These are phyloP conservation scores for Populus davidiana DNA, from an alignment of 345 rosid species.

Conservation along the genomic window DNA sequence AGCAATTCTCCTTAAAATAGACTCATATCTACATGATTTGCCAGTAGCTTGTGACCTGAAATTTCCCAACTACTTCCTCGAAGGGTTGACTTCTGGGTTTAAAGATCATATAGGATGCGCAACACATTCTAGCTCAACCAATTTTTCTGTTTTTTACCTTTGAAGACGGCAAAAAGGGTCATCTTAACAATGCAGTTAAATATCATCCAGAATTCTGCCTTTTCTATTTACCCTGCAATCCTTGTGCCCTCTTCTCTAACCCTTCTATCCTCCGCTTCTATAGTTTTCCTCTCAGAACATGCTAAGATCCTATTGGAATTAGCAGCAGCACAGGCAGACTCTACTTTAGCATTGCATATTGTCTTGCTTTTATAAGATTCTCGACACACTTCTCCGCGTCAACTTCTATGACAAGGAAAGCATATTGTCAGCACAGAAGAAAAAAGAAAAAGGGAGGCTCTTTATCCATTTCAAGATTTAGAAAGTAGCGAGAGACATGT, in stretches of 20 bases:
- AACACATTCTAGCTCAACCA: not conserved
- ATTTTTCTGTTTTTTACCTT: not conserved
- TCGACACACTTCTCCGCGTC: not conserved
- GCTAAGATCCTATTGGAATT: too few species aligned
- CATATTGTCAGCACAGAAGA: not conserved
- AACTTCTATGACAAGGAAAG: not conserved
- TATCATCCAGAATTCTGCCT: not conserved
- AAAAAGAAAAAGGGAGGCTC: not conserved
- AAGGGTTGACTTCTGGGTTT: not conserved
- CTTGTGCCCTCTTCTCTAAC: not conserved
- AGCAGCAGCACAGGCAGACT: not conserved
- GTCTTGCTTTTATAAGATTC: not conserved
- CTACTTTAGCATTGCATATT: not conserved
- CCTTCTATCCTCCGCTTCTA: not conserved
- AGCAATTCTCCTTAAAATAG: not conserved
- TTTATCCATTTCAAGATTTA: not conserved
- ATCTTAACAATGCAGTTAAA: not conserved
- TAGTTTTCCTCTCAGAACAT: not conserved
- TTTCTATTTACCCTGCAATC: not conserved
- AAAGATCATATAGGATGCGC: not conserved
- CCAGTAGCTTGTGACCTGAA: not conserved
- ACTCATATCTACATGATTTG: not conserved
- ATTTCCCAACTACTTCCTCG: conserved; percentile 9
- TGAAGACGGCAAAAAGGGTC: not conserved
- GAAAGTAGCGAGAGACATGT: not conserved